Evolutionary conservation across 441 rosid species (phyloP), one percentile per base, ranked within the genome.

Genomic region (Populus hybrid): DNA sequence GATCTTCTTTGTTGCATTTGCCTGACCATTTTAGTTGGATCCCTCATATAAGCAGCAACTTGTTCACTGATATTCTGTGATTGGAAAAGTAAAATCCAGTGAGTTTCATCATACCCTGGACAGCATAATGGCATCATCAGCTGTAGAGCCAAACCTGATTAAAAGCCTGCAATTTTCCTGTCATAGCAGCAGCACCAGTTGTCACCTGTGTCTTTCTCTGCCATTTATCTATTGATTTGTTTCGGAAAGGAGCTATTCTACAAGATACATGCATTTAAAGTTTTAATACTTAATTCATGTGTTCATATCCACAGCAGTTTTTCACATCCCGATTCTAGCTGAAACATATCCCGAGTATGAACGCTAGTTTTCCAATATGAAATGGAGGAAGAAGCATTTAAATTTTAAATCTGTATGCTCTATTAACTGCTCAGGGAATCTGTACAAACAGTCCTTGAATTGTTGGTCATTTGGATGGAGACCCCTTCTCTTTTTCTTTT

Each of bases 201-300:
- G 92, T 90, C 75, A 96, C 93, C 78, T 89, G 95, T 38, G 98
- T 87, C 87, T 93, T 94, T 75, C 98, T 94, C 78, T 96, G 94
- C 99, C 99, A 94, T 81, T 91, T 93, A 82, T 96, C 95, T 72
- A 96, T 86, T 20, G 98, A 93, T 83, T 91, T 93, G 82, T 94
- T 88, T 88, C 98, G 87, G 81, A 94, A 96, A 73, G 87, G 69
- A 78, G 90, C 90, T 79, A 91, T 84, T 84, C 98, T 96, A 64
- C 82, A 90, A 79, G 69, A 82, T 35, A 74, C 69, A 75, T 61
- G 64, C 80, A 87, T 81, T 70, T 35, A 33, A 72, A 68, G 38
- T 79, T 40, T 45, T 18, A 50, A 53, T 53, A 53, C 61, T 18
- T 53, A 53, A 18, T 53, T 53, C 61, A 1, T 18, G 21, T 50